A percentile compares a stretch with the other conserved stretches of the same genome.
phyloP scores from a whole-genome alignment of 106 monocot genomes.

The Allium sativum region DNA sequence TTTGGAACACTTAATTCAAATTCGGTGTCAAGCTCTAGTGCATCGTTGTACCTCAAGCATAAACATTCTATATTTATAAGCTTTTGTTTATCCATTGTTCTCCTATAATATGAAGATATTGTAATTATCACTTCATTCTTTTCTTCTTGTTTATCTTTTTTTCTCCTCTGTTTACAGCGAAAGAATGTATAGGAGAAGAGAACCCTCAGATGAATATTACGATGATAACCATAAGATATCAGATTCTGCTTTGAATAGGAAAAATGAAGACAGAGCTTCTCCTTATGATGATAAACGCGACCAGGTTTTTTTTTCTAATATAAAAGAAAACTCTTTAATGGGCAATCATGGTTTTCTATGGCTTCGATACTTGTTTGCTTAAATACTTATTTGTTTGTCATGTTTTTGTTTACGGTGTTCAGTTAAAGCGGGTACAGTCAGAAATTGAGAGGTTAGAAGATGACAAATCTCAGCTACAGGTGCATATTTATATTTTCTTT shows the following conservation, averaged over 20 bases:
- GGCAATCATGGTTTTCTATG: too few species aligned
- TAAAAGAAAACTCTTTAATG: too few species aligned
- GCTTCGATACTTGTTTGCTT: too few species aligned
- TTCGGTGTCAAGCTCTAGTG: too few species aligned
- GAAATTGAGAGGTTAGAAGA: slow-evolving; percentile 48
- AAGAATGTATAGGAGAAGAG: slow-evolving; percentile 28
- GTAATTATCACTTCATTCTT: too few species aligned
- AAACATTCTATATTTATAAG: too few species aligned
- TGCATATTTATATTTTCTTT: slow-evolving; percentile 11
- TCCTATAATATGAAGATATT: too few species aligned
- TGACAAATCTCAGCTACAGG: slow-evolving; percentile 41
- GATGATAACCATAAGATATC: slow-evolving; percentile 30
- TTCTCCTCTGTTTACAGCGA: slow-evolving; percentile 18
- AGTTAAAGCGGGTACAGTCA: slow-evolving; percentile 33
- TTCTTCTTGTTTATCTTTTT: too few species aligned
- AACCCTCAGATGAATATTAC: slow-evolving; percentile 28
- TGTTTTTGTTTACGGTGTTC: neutral
- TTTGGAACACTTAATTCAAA: too few species aligned
- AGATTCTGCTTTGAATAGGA: slow-evolving; percentile 19
- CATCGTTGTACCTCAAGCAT: too few species aligned
- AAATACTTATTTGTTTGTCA: neutral
- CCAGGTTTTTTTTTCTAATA: too few species aligned
- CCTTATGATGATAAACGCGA: slow-evolving; percentile 21
- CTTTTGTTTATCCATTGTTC: too few species aligned
- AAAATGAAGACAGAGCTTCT: slow-evolving; percentile 20